Evolutionary conservation across 2,329 filamentous ascomycete species (phyloP).

Genomic region (Alternaria sp.): DNA sequence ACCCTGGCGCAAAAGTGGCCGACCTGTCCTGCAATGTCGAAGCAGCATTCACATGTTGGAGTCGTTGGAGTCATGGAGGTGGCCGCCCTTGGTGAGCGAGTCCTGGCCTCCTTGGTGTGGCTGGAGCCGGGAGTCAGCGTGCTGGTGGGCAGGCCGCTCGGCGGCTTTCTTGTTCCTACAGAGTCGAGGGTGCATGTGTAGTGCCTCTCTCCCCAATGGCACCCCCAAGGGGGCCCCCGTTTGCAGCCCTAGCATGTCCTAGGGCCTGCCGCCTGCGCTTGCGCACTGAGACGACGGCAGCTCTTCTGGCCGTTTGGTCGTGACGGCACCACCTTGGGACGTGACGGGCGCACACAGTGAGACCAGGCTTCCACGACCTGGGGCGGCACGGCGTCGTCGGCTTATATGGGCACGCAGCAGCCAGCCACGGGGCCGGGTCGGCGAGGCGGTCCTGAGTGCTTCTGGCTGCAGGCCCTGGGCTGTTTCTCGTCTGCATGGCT

Average conservation of each 20-base stretch:
- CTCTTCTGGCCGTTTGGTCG: neutral
- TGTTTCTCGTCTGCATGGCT: conserved; percentile 13
- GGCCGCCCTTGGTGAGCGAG: neutral
- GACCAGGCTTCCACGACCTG: conserved; percentile 8
- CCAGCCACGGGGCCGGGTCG: conserved; percentile 12
- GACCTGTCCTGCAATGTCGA: neutral
- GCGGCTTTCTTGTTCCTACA: conserved; percentile 6
- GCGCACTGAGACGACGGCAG: conserved; percentile 7
- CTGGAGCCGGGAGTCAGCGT: neutral
- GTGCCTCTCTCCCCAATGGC: neutral
- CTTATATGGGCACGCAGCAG: conserved; percentile 5
- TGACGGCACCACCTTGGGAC: neutral
- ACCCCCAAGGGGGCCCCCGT: conserved; percentile 5
- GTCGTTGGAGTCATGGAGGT: neutral
- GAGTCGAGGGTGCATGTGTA: conserved; percentile 9
- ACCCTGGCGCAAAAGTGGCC: conserved; percentile 7
- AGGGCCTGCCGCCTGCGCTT: conserved; percentile 13
- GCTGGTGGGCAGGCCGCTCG: neutral
- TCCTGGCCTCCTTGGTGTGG: neutral
- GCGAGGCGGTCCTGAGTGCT: conserved; percentile 3
- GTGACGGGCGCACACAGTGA: neutral
- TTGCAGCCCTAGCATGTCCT: conserved; percentile 9
- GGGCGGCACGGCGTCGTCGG: conserved; percentile 16
- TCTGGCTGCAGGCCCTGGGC: neutral
- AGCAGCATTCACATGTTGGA: neutral